phyloP scores from a whole-genome alignment of 2,329 filamentous ascomycete genomes.

The Monosporascus sp. region DNA sequence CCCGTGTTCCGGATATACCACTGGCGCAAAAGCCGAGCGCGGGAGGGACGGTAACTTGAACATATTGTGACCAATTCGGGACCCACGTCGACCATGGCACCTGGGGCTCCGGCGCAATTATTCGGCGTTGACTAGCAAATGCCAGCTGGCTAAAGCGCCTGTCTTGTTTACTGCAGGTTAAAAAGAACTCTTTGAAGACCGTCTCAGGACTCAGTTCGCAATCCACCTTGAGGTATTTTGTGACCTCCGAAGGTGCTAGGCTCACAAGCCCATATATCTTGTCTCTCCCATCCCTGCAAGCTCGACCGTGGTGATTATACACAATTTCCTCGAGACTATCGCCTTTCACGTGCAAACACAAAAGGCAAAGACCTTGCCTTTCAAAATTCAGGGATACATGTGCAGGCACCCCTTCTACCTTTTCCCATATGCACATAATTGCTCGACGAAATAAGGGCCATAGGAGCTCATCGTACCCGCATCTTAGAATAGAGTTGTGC shows the following conservation, averaged over 20 bases:
- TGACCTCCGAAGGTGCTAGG: slow-evolving; percentile 1
- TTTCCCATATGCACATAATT: neutral
- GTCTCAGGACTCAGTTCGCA: slow-evolving; percentile 1
- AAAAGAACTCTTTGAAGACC: slow-evolving; percentile 7
- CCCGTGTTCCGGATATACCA: slow-evolving; percentile 5
- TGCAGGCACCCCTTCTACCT: neutral
- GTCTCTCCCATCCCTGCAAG: slow-evolving; percentile 8
- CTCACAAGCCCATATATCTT: slow-evolving; percentile 12
- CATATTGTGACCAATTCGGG: slow-evolving; percentile 6
- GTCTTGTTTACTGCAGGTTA: neutral
- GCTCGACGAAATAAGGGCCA: slow-evolving; percentile 10
- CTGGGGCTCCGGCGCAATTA: neutral
- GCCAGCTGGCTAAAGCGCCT: slow-evolving; percentile 1
- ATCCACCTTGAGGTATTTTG: slow-evolving; percentile 3
- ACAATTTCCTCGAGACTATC: neutral
- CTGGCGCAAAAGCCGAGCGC: slow-evolving; percentile 3
- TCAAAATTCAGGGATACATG: neutral
- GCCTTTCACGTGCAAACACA: neutral
- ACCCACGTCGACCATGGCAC: slow-evolving; percentile 9
- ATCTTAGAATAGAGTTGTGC: slow-evolving; percentile 7
- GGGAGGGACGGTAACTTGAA: neutral
- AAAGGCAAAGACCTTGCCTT: fast-evolving
- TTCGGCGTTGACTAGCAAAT: neutral
- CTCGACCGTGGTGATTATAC: neutral
- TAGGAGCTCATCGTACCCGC: slow-evolving; percentile 8